Evolutionary conservation across 2,329 filamentous ascomycete genomes (phyloP), one percentile per base, ranked within the genome.

Genomic region (Gliomastix tumulicola): DNA sequence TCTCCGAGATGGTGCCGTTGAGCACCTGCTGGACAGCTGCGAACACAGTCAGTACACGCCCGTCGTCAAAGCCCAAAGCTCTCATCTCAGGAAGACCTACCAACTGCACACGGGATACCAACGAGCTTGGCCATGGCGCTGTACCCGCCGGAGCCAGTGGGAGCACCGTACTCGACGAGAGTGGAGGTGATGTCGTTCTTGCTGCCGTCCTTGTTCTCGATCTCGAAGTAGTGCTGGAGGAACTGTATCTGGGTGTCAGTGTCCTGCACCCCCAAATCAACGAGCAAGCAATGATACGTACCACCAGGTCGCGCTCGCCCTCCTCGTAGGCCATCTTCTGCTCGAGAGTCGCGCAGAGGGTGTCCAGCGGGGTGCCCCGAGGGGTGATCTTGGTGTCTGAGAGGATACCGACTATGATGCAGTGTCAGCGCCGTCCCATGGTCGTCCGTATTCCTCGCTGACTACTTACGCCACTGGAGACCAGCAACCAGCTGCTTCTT

Each of bases 241-340:
- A n/a, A n/a, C n/a, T n/a, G n/a, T n/a, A n/a, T n/a, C n/a, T n/a
- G n/a, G n/a, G n/a, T n/a, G n/a, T n/a, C n/a, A n/a, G n/a, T n/a
- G n/a, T n/a, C n/a, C n/a, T n/a, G n/a, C n/a, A n/a, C n/a, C n/a
- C n/a, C n/a, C n/a, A n/a, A n/a, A n/a, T n/a, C n/a, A n/a, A n/a
- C n/a, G n/a, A n/a, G n/a, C n/a, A n/a, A n/a, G n/a, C n/a, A n/a
- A n/a, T n/a, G n/a, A n/a, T n/a, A n/a, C n/a, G n/a, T n/a, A 84
- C 77, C 45, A 92, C 84, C 47, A 94, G 69, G 61, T 94, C 88
- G 41, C 88, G 82, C 76, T 95, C 88, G 42, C 75, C 82, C 50
- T 83, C 70, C 54, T 76, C 83, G 61, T 82, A 95, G 62, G 85
- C 76, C 86, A 94, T 94, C 79, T 94, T 94, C 71, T 85, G 67